Base-by-base conservation (phyloP, 2,329 filamentous ascomycete species). In the Cladosporium halotolerans region DNA sequence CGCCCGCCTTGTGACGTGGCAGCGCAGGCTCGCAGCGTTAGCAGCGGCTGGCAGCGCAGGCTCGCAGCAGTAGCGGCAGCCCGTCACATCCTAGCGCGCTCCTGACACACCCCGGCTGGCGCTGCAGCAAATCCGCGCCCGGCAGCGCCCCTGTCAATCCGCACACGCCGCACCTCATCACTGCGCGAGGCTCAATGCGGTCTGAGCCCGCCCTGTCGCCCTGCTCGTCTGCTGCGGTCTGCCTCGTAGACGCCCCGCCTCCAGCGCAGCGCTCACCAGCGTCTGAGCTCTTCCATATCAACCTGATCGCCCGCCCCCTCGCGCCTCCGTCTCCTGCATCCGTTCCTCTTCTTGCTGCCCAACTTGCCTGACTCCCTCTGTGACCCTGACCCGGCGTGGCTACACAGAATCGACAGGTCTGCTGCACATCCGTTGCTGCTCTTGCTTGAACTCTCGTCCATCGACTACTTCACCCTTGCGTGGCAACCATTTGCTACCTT, bases 281-380 rank as follows among this genome's bases (percentile, higher is more conserved):
- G 48, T 33, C 31, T 40, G 48, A 44, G 48, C 31, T 32, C 48
- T 51, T 51, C 59, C 61, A 62, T 63, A 63, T 63, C 54, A 58
- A 55, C 53, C 44, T 56, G 42, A 49, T 52, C 50, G 53, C 59
- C 61, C 59, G 51, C 58, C 56, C 53, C 41, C 32, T 14, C 18
- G 36, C 32, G 48, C 42, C 14, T 31, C 10, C 48, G 36, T 14
- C 36, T 57, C 53, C 53, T 53, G 50, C 57, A 58, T 58, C 53
- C 54, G 40, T 51, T 51, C 38, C 40, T 51, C 48, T 11, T 40
- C 53, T 55, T 58, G 54, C 55, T 53, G 55, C 57, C 58, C 57
- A 58, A 58, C 53, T 53, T 53, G 51, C n/a, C 34, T 41, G 14
- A 32, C 14, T 31, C 23, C 23, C 51, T 47, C 48, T 51, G 48